Conservation (phyloP, 2,329 filamentous ascomycete genomes). For the Penicillium sp. region DNA sequence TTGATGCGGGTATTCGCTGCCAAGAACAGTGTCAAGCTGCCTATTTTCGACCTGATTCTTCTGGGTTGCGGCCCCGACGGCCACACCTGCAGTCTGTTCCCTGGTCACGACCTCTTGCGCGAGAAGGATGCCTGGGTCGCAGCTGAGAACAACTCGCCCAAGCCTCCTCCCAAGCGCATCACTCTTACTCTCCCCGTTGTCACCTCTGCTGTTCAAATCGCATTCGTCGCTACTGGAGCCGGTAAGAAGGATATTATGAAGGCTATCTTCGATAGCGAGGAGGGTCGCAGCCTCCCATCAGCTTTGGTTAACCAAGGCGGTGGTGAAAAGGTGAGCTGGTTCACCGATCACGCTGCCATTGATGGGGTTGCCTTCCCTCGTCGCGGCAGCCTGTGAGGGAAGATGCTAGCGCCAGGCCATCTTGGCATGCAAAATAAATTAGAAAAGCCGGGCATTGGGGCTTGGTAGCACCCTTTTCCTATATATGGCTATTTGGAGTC, state of each 20-base stretch:
- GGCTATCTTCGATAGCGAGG: slow-evolving; percentile 81
- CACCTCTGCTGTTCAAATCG: slow-evolving; percentile 79
- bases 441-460: neutral
- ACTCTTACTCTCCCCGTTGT: slow-evolving; percentile 91
- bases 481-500: neutral
- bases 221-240: slow-evolving; percentile 85
- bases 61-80: slow-evolving; percentile 94
- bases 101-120: slow-evolving; percentile 79
- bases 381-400: slow-evolving; percentile 39
- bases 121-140: slow-evolving; percentile 91
- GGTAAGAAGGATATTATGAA: slow-evolving; percentile 92
- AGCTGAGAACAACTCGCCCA: slow-evolving; percentile 88
- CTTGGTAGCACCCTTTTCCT: neutral
- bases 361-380: slow-evolving; percentile 82
- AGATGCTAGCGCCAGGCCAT: neutral
- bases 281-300: slow-evolving; percentile 74
- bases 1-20: slow-evolving; percentile 85
- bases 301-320: slow-evolving; percentile 81
- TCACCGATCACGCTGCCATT: slow-evolving; percentile 82
- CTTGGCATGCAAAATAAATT: neutral
- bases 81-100: slow-evolving; percentile 96
- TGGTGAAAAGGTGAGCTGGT: slow-evolving; percentile 91
- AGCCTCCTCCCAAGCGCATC: slow-evolving; percentile 87
- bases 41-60: slow-evolving; percentile 91
- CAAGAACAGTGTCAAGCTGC: slow-evolving; percentile 89